Evolutionary conservation across 2,329 filamentous ascomycete genomes (phyloP).

Genomic region (Xylariomycetidae sp.): DNA sequence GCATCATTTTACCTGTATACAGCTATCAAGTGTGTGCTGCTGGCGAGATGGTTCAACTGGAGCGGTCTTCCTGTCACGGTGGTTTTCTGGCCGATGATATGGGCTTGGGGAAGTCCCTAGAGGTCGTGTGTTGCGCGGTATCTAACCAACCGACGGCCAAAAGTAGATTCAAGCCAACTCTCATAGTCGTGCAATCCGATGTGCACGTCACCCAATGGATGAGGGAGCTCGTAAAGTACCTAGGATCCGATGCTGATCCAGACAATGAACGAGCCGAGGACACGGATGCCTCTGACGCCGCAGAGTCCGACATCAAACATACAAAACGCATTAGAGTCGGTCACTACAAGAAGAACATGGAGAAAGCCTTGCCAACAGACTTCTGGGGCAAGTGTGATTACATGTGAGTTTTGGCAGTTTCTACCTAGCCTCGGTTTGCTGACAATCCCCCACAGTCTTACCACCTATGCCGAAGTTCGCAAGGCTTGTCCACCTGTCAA

Average conservation of each 20-base stretch:
- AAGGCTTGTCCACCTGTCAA: slow-evolving; percentile 3
- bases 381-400: neutral
- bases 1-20: slow-evolving; percentile 5
- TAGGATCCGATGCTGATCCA: neutral
- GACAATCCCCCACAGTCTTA: slow-evolving; percentile 4
- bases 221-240: slow-evolving; percentile 4
- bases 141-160: slow-evolving; percentile 3
- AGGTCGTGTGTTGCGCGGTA: slow-evolving; percentile 7
- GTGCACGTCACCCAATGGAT: slow-evolving; percentile 8
- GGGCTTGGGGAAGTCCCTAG: slow-evolving; percentile 11
- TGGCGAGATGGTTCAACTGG: slow-evolving; percentile 8
- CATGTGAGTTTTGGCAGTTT: slow-evolving; percentile 5
- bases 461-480: slow-evolving; percentile 6
- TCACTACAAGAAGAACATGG: slow-evolving; percentile 3
- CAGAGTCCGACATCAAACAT: too few relatives aligned
- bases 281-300: too few relatives aligned
- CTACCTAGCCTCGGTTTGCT: neutral
- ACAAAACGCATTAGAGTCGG: too few relatives aligned
- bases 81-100: slow-evolving; percentile 12
- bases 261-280: neutral
- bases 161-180: slow-evolving; percentile 1
- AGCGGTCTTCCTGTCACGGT: slow-evolving; percentile 4
- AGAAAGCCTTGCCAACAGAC: neutral
- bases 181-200: slow-evolving; percentile 7
- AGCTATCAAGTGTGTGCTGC: slow-evolving; percentile 7